Conservation (phyloP, 108 stramenopile species). For the Mayamaea pseudoterrestris region DNA sequence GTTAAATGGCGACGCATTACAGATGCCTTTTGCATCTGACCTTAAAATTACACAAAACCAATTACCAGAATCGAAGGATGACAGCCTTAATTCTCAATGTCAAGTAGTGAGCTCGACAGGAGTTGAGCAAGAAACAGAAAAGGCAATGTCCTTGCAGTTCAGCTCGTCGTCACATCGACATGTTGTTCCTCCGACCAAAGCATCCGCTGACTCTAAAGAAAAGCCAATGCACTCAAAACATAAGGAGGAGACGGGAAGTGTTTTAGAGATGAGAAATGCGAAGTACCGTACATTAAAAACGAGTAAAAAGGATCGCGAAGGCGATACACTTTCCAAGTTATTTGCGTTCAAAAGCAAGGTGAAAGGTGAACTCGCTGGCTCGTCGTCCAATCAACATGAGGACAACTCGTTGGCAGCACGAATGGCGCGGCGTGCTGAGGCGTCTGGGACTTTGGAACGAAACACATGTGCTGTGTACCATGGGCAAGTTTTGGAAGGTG, state of each 20-base stretch:
- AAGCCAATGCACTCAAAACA: background rate
- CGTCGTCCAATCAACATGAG: constrained; percentile 6
- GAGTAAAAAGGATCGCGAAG: constrained; percentile 37
- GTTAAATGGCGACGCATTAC: too few species aligned
- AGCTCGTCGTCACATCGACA: too few species aligned
- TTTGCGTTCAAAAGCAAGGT: constrained; percentile 55
- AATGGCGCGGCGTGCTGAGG: constrained; percentile 30
- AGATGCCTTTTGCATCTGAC: too few species aligned
- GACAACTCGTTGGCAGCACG: constrained; percentile 46
- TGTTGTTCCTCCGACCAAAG: too few species aligned
- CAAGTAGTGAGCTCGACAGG: too few species aligned
- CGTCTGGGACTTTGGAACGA: constrained; percentile 5
- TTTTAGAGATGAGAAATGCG: constrained; percentile 52
- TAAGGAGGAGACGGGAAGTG: constrained; percentile 11
- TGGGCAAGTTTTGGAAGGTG: constrained; percentile 36
- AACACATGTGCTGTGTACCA: constrained; percentile 18
- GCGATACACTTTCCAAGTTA: constrained; percentile 57
- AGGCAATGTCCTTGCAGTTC: too few species aligned
- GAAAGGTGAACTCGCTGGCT: background rate
- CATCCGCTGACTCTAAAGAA: too few species aligned
- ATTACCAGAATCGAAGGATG: too few species aligned
- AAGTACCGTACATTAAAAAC: constrained; percentile 38
- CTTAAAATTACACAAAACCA: too few species aligned
- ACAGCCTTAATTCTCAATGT: too few species aligned
- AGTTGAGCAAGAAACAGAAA: too few species aligned